These are phyloP conservation scores for Alternaria atra DNA, from an alignment of 2,329 filamentous ascomycete species.

Conservation along the genomic window DNA sequence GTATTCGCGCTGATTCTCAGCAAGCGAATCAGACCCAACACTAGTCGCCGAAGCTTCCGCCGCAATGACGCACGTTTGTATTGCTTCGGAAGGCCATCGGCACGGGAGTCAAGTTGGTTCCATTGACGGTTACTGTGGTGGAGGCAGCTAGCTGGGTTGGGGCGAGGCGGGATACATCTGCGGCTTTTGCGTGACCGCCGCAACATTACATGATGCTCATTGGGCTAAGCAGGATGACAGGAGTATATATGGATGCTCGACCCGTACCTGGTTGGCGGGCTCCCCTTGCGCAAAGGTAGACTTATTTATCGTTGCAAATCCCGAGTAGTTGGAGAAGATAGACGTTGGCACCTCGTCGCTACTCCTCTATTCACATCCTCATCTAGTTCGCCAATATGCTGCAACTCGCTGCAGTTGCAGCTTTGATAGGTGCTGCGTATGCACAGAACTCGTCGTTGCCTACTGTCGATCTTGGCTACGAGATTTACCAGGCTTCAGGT, in stretches of 20 bases:
- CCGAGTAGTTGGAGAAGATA: not conserved
- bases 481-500: conserved; percentile 58
- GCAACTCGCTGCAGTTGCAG: conserved; percentile 29
- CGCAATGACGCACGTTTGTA: conserved; percentile 10
- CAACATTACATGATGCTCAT: conserved; percentile 2
- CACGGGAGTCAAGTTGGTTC: conserved; percentile 2
- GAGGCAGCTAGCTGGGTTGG: conserved; percentile 4
- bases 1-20: not conserved
- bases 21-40: not conserved
- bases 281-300: not conserved
- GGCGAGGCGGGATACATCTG: not conserved
- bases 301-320: not conserved
- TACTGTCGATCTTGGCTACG: conserved; percentile 64
- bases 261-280: not conserved
- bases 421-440: conserved; percentile 32
- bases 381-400: conserved; percentile 26
- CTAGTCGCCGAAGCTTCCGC: conserved; percentile 12
- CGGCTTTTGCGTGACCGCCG: conserved; percentile 5
- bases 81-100: conserved; percentile 3
- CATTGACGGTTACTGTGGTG: conserved; percentile 3
- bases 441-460: conserved; percentile 50
- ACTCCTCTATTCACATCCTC: not conserved
- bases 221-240: conserved; percentile 9
- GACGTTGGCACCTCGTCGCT: not conserved
- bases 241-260: conserved; percentile 3